Evolutionary conservation across 805 yeast species (phyloP), one percentile per base, ranked within the genome.

Genomic region (Aciculoconidium aculeatum): DNA sequence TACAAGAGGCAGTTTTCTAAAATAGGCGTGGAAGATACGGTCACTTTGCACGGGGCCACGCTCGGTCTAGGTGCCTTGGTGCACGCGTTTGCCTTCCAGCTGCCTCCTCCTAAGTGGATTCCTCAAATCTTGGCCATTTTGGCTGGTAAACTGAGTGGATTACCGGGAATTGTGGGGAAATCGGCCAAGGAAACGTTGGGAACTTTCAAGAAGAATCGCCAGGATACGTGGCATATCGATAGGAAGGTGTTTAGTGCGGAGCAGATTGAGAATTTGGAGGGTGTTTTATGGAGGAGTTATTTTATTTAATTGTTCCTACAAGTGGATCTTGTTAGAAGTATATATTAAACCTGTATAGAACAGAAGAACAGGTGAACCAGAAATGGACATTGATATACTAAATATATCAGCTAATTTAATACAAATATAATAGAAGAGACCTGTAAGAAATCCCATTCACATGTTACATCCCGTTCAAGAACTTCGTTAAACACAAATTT

Each of bases 141-240:
- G 35, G 87, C 95, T 1, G 72, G 71, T 15, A 77, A 77, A 49
- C 78, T 86, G 3, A 68, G 80, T 3, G 75, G 81, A 10, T 71
- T 82, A 12, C 78, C 78, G 11, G 96, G 96, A 6, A 51, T 77
- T 30, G 75, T 82, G 16, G 95, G 95, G 1, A 73, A 79, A 31
- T 72, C 94, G 1, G 94, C 95, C 5, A 90, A 90, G 53, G 78
- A 77, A 17, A 70, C 75, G 2, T 65, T 90, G 28, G 79, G 94
- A 39, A 79, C 76, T 39, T 92, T 92, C 61, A 90, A 88, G 53
- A 87, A 87, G 61, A 76, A 85, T 5, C 72, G 97, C 41, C 94
- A 88, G 35, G 98, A 90, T 46, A 86, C 96, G 0, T 90, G 98
- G 98, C 94, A 84, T 46, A 73, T 86, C 35, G 98, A 90, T 51